Evolutionary conservation across 2,329 filamentous ascomycete species (phyloP), one percentile per base, ranked within the genome.

Genomic region (Amauroascus niger): DNA sequence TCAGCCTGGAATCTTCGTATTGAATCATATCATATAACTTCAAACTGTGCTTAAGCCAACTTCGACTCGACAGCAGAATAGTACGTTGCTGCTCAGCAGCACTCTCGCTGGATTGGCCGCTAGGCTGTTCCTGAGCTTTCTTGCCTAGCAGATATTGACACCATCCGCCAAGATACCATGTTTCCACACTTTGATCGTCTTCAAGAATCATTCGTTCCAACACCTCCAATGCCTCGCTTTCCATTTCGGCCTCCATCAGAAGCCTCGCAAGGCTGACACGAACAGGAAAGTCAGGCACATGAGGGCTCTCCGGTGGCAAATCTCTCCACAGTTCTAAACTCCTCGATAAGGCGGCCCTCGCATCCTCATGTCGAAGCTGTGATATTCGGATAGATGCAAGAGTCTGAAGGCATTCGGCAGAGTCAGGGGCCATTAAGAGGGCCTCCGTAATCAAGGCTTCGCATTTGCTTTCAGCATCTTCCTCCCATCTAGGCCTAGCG

Each of bases 81-180:
- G 78, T 74, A 60, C 79, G 79, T 71, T 81, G 80, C 46, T 75
- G 74, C 45, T 80, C 75, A 37, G 74, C 74, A 3, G 66, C 61
- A 33, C 63, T 74, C 63, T 73, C 63, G 61, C 64, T 53, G 37
- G 60, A 63, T 11, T 30, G 14, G 26, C 35, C 48, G 65, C 63
- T 43, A 63, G 54, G 43, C 59, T 37, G 57, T 58, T 61, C 52
- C 26, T 55, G 58, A 58, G 67, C 56, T 57, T 66, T 70, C 50
- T 76, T 71, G 33, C 69, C 70, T 58, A 86, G 75, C 55, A 95
- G 79, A 66, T 88, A 88, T 60, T 94, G 77, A 62, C 88, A 90
- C 87, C 91, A 97, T 3, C 93, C 94, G 41, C 93, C 93, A 4
- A 98, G 77, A 71, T 98, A 98, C 89, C 90, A 96, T 16, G 88